Evolutionary conservation across 2,329 filamentous ascomycete genomes (phyloP), one percentile per base, ranked within the genome.

Genomic region (Samsoniella hepiali): DNA sequence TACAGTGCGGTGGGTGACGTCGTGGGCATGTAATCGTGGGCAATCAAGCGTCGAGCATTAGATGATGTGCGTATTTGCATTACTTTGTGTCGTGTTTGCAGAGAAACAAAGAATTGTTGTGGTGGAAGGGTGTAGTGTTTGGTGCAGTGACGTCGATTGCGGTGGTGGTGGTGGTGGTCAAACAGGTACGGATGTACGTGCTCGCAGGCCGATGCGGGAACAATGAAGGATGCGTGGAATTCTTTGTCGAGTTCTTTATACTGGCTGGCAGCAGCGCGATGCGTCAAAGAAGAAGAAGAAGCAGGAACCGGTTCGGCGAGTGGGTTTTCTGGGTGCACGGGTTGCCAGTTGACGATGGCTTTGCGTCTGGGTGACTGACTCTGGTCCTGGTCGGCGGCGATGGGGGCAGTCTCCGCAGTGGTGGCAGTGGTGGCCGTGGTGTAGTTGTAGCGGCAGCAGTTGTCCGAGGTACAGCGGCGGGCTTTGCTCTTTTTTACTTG

Each of bases 1-100:
- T 27, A 63, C 29, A 67, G 67, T 62, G 59, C 66, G 67, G 68
- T 72, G 67, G 68, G 63, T 64, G 66, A 65, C 65, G 60, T 62
- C 51, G 62, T 50, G 54, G 27, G 36, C 62, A 45, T 58, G 54
- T 45, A 45, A 13, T 50, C 49, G 59, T 45, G 29, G 38, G n/a
- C 31, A 44, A 31, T 47, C 22, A 56, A 40, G 40, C 36, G 27
- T 56, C 22, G 22, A 40, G 50, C 29, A 62, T 54, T 47, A 50
- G 42, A 40, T 40, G 31, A 42, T 32, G 36, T 40, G 49, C 27
- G 38, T 44, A 31, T 44, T 22, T 36, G 42, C 59, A 62, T 54
- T 61, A 50, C 17, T 34, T 22, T 27, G 45, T 31, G 38, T 36
- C 27, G 58, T 61, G 36, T 54, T 53, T 54, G 50, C 45, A 40